phyloP scores from a whole-genome alignment of 1,139 yeast species.

The Pichia sp. region DNA sequence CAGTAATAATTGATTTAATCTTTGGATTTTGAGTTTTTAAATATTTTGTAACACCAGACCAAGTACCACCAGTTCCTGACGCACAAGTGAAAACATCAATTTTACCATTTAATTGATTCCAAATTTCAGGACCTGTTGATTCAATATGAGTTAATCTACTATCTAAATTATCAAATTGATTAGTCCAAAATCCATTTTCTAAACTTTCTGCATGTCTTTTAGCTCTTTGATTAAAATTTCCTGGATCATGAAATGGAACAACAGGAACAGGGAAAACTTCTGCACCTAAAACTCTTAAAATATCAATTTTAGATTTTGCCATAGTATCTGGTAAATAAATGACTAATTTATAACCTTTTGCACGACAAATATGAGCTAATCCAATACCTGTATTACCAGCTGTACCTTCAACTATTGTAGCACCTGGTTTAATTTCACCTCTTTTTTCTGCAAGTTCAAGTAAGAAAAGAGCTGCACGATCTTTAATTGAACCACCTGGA shows the following conservation, averaged over 20 bases:
- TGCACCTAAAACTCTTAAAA: conserved; percentile 69
- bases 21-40: conserved; percentile 45
- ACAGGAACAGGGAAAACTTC: conserved; percentile 87
- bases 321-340: conserved; percentile 90
- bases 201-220: conserved; percentile 69
- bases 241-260: conserved; percentile 71
- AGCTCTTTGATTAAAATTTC: conserved; percentile 81
- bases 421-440: conserved; percentile 53
- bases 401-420: conserved; percentile 64
- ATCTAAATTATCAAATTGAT: conserved; percentile 81
- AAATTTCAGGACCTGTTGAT: conserved; percentile 89
- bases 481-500: conserved; percentile 93
- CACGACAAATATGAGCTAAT: conserved; percentile 77
- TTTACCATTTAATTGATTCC: conserved; percentile 73
- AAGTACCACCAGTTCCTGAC: conserved; percentile 88
- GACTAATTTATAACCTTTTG: conserved; percentile 76
- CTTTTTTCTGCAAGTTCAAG: conserved; percentile 71
- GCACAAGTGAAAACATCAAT: conserved; percentile 86
- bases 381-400: conserved; percentile 90
- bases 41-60: conserved; percentile 76
- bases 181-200: conserved; percentile 83
- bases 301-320: conserved; percentile 68
- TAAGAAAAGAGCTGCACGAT: conserved; percentile 78
- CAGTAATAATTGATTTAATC: conserved; percentile 64
- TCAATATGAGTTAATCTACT: conserved; percentile 86